These are phyloP conservation scores for Schizosaccharomyces octosporus DNA, from an alignment of 805 yeast genomes.

Conservation along the genomic window DNA sequence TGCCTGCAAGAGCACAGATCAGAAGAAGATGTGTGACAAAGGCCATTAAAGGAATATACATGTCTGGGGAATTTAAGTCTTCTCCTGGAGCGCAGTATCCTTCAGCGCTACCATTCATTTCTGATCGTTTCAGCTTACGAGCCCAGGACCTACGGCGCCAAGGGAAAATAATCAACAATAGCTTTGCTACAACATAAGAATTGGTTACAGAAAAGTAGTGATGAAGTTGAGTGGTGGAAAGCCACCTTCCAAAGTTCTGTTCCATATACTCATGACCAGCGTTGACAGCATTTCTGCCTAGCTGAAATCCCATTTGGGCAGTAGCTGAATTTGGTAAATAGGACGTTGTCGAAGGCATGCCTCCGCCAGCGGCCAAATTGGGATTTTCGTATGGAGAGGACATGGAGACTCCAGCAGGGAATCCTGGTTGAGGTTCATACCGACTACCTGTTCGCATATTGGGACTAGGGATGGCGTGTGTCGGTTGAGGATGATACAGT, in stretches of 20 bases:
- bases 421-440: background rate
- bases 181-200: constrained; percentile 52
- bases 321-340: constrained; percentile 21
- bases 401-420: background rate
- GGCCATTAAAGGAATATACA: constrained; percentile 89
- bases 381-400: constrained; percentile 19
- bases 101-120: constrained; percentile 16
- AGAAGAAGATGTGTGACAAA: constrained; percentile 63
- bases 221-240: constrained; percentile 27
- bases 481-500: constrained; percentile 1
- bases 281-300: constrained; percentile 63
- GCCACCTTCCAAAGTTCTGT: constrained; percentile 32
- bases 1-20: constrained; percentile 64
- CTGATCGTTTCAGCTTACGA: constrained; percentile 14
- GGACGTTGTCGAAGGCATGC: background rate
- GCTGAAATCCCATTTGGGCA: constrained; percentile 63
- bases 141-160: constrained; percentile 33
- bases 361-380: constrained; percentile 20
- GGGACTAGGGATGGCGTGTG: background rate
- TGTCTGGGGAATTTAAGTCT: constrained; percentile 85
- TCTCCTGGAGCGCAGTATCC: constrained; percentile 54
- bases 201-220: constrained; percentile 84
- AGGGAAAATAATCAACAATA: constrained; percentile 58
- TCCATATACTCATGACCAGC: constrained; percentile 62
- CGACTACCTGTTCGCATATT: background rate